These are phyloP conservation scores for Acanthamoeba triangularis DNA, from an alignment of 208 protist species.

Conservation along the genomic window DNA sequence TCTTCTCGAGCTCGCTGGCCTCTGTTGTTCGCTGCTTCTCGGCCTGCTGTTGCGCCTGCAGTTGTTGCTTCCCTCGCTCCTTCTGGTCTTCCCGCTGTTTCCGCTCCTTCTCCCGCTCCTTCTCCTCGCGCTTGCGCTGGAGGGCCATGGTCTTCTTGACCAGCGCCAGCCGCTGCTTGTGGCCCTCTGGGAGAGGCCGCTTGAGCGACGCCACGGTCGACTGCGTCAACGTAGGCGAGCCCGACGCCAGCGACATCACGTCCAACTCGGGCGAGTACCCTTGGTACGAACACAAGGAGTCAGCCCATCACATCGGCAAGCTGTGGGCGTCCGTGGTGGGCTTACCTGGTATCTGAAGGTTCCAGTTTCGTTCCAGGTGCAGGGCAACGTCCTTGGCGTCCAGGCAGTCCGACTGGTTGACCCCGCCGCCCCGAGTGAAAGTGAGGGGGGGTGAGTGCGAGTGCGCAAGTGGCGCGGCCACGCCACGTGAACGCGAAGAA, in stretches of 20 bases:
- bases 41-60: background rate
- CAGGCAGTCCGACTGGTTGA: conserved; percentile 34
- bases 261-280: conserved; percentile 22
- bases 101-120: conserved; percentile 32
- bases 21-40: background rate
- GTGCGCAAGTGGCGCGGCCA: background rate
- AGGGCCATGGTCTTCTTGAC: conserved; percentile 56
- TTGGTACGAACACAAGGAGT: background rate
- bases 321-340: background rate
- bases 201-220: background rate
- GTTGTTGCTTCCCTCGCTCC: background rate
- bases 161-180: conserved; percentile 52
- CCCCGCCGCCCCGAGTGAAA: background rate
- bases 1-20: background rate
- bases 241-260: background rate
- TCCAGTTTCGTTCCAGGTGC: conserved; percentile 54
- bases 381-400: conserved; percentile 67
- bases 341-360: conserved; percentile 15
- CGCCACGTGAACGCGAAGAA: too few species aligned
- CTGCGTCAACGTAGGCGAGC: background rate
- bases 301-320: background rate
- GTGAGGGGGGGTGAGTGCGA: background rate
- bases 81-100: background rate
- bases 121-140: conserved; percentile 27
- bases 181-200: conserved; percentile 12